Evolutionary conservation across 2,329 filamentous ascomycete genomes (phyloP), one percentile per base, ranked within the genome.

Genomic region (Calonectria crousiana): DNA sequence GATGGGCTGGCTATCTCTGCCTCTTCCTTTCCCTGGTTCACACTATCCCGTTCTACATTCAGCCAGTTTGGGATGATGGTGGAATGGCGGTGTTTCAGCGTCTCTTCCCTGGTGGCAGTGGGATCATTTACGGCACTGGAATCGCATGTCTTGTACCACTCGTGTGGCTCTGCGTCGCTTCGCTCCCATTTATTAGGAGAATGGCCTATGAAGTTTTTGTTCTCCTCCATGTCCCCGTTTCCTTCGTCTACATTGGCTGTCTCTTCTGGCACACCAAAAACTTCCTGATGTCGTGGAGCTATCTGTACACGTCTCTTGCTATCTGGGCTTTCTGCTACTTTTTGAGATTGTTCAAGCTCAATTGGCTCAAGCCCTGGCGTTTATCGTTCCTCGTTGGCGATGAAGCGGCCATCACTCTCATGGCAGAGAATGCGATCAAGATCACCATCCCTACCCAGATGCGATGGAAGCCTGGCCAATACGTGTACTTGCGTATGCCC

Each of bases 221-320:
- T 23, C 84, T 93, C 36, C 86, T 98, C 4, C 96, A 98, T 82
- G 91, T 96, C 0, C 95, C 96, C 0, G 93, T 95, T 13, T 93
- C 95, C 0, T 90, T 96, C 49, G 87, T 94, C 18, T 98, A 97
- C 81, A 87, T 98, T 9, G 96, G 90, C 1, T 90, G 98, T 83
- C 89, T 98, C 34, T 98, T 98, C 86, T 98, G 96, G 96, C 96
- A 98, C 84, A 97, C 95, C 80, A 94, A 96, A 84, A 98, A 98
- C 84, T 98, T 94, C 78, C 90, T 98, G 47, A 93, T 93, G 69
- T 98, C 96, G 0, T 98, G 96, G 96, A 89, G 91, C 81, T 98
- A 98, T 81, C 90, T 98, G 3, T 97, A 92, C 81, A 92, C 95
- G 2, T 97, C 95, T 0, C 85, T 96, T 30, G 94, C 87, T 53